phyloP scores from a whole-genome alignment of 2,329 filamentous ascomycete species.

The Phaeosphaeria sp. region DNA sequence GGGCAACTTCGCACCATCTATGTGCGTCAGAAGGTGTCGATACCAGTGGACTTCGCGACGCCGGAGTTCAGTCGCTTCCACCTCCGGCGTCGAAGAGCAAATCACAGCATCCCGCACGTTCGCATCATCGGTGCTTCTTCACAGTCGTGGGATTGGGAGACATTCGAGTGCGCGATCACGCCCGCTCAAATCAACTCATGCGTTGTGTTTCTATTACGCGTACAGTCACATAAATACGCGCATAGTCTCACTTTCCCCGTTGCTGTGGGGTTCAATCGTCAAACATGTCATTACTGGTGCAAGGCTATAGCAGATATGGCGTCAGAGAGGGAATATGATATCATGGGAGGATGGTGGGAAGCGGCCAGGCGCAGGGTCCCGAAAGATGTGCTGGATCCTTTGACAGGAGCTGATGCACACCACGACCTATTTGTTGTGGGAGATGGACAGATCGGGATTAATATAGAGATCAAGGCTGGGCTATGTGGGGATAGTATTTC shows the following conservation, averaged over 20 bases:
- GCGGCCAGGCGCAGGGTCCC: conserved; percentile 20
- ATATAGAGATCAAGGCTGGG: conserved; percentile 25
- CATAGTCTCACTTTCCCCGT: conserved; percentile 26
- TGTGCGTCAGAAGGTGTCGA: conserved; percentile 27
- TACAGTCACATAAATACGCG: conserved; percentile 21
- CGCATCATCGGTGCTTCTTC: conserved; percentile 22
- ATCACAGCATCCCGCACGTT: conserved; percentile 19
- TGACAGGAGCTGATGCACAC: conserved; percentile 17
- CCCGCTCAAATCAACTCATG: conserved; percentile 12
- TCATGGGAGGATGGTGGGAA: conserved; percentile 14
- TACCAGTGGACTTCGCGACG: conserved; percentile 29
- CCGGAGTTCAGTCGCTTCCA: conserved; percentile 27
- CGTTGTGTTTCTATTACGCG: conserved; percentile 22
- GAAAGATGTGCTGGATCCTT: conserved; percentile 18
- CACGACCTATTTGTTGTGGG: conserved; percentile 28
- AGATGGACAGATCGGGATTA: conserved; percentile 17
- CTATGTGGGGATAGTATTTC: conserved; percentile 27
- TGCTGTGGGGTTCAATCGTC: conserved; percentile 27
- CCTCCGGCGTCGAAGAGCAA: conserved; percentile 23
- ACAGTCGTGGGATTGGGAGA: conserved; percentile 16
- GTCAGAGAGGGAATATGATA: conserved; percentile 1
- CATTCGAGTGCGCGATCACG: conserved; percentile 24
- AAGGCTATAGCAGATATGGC: conserved; percentile 20
- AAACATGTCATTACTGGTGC: conserved; percentile 32
- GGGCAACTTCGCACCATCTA: conserved; percentile 31